phyloP scores from a whole-genome alignment of 768 basidiomycete genomes.

The Leccinellum rugosiceps region DNA sequence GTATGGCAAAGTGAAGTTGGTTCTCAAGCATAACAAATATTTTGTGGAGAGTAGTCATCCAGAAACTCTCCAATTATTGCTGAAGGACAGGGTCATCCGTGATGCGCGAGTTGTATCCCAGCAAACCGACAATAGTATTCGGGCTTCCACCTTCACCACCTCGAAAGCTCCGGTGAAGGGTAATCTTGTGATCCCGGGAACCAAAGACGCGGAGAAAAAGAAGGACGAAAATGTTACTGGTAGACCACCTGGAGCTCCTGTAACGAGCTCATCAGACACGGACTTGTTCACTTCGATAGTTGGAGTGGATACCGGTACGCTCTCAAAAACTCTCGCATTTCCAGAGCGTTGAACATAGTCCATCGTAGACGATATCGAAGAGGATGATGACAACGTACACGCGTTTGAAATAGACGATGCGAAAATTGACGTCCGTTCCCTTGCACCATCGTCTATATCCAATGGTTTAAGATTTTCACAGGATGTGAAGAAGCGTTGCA shows the following conservation, averaged over 20 bases:
- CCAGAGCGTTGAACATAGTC: background rate
- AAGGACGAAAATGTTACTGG: conserved; percentile 52
- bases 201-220: conserved; percentile 68
- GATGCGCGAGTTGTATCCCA: conserved; percentile 77
- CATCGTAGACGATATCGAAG: conserved; percentile 84
- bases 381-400: conserved; percentile 96
- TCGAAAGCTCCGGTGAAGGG: conserved; percentile 81
- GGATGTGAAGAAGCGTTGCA: conserved; percentile 96
- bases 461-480: conserved; percentile 30
- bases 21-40: conserved; percentile 97
- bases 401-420: conserved; percentile 94
- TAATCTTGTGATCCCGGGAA: conserved; percentile 84
- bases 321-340: background rate
- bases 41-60: conserved; percentile 95
- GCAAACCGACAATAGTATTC: conserved; percentile 71
- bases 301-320: conserved; percentile 82
- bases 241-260: conserved; percentile 27
- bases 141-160: conserved; percentile 71
- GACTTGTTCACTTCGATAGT: conserved; percentile 96
- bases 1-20: conserved; percentile 98
- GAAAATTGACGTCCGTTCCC: conserved; percentile 79
- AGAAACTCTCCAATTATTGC: conserved; percentile 81
- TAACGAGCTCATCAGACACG: conserved; percentile 46
- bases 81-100: conserved; percentile 84
- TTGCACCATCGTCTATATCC: background rate